Base-by-base conservation (phyloP, 306 rosid genomes). In the Casuarina glauca region DNA sequence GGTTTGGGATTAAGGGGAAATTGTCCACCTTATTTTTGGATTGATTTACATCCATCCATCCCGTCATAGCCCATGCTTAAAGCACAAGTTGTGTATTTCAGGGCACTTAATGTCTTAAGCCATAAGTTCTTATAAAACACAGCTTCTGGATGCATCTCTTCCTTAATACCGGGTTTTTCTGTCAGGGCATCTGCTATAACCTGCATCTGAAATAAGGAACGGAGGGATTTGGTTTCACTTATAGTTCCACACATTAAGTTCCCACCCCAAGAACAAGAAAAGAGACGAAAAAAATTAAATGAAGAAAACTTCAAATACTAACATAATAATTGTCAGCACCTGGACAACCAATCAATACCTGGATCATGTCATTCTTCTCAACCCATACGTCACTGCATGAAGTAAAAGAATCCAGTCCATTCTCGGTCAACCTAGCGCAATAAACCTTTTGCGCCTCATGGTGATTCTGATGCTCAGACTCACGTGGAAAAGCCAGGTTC, bases 91-190 rank as follows among this genome's bases (percentile, higher is more conserved):
- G 76, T 86, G 61, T 84, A 85, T 78, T 82, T 88, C 80, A 80
- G 64, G 66, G 80, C 83, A 70, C 93, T 75, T 52, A 87, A 74
- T 32, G 83, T 82, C 70, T 91, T 86, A 51, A 86, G 87, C 97
- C 97, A 89, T 53, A 91, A 77, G 2, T 86, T 88, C 76, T 77
- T 72, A 73, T 82, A 86, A 57, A 89, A 46, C 19, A 49, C 66
- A 55, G 88, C 86, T 74, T 88, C 82, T 10, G 88, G 89, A 13
- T 76, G 82, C 74, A 88, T 55, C 52, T 88, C 86, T 49, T 84
- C 89, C 60, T 76, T 87, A 20, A 60, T 26, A 69, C 74, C 79
- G 50, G 69, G 80, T 55, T 20, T 84, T 80, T 64, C 89, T 58
- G 84, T 81, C 52, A 76, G 82, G 20, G 75, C 48, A 43, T 76